These are phyloP conservation scores for Backusella macrospora DNA, from an alignment of 192 early-diverging fungal genomes.

Conservation along the genomic window DNA sequence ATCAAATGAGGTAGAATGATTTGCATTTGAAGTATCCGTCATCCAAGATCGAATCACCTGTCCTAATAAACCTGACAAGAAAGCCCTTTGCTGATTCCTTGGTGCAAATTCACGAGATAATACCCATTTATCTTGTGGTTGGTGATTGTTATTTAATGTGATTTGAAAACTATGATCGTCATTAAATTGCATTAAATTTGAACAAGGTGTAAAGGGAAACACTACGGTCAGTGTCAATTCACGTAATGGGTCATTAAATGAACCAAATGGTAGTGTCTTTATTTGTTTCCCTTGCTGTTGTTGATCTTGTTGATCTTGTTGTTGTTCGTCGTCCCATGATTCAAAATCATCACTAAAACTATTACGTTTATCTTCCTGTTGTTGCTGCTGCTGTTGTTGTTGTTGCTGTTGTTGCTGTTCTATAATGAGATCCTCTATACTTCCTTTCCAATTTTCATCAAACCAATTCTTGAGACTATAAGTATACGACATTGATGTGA, in stretches of 20 bases:
- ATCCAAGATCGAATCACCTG: constrained; percentile 53
- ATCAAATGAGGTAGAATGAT: constrained; percentile 24
- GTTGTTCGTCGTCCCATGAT: constrained; percentile 15
- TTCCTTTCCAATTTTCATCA: constrained; percentile 57
- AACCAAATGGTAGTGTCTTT: constrained; percentile 52
- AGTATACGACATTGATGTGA: constrained; percentile 42
- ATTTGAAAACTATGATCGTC: neutral
- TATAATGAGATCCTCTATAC: constrained; percentile 13
- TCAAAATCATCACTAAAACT: constrained; percentile 26
- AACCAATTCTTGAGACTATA: constrained; percentile 58
- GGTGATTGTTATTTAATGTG: neutral
- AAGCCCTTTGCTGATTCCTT: constrained; percentile 41
- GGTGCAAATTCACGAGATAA: constrained; percentile 46
- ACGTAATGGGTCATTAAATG: constrained; percentile 54
- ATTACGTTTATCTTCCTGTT: neutral
- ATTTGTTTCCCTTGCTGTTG: neutral
- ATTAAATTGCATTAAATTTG: constrained; percentile 6
- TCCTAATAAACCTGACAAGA: constrained; percentile 45
- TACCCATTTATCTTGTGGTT: constrained; percentile 27
- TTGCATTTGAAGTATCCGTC: constrained; percentile 38
- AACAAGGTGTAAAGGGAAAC: constrained; percentile 40
- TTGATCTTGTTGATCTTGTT: constrained; percentile 16
- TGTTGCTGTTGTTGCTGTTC: neutral
- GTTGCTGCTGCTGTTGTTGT: neutral
- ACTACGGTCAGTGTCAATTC: constrained; percentile 46